Evolutionary conservation across 129 eudicot species (phyloP), one percentile per base, ranked within the genome.

Genomic region (Saposhnikovia divaricata): DNA sequence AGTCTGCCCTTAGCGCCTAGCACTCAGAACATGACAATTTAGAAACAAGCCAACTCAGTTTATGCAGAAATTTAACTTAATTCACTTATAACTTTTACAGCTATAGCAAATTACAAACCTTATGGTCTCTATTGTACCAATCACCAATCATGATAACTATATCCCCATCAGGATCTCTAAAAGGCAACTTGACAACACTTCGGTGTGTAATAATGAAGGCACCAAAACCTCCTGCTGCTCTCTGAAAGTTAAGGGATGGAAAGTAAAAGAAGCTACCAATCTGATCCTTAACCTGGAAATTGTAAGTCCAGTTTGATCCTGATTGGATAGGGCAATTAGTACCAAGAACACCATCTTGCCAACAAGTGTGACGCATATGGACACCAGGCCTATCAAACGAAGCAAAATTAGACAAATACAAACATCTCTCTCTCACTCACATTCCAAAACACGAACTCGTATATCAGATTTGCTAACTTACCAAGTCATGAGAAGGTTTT

Each of bases 401-500:
- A 43, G 12, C 38, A 25, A 70, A 59, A 13, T 23, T 43, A 44
- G 25, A 50, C 6, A 73, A 44, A 23, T 0, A 31, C 4, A 19
- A 19, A 3, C 77, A 73, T 40, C 12, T 72, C 76, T n/a, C n/a
- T 21, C 12, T 42, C 76, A 5, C 23, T 14, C n/a, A 34, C 53
- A 23, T 51, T 76, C 44, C 66, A 31, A 51, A 34, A 55, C 80
- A 38, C 55, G 6, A 18, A 61, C 2, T 57, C 5, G 39, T 19
- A 42, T 59, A 21, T 10, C 34, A 9, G 34, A 61, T 59, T n/a
- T 1, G 44, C 69, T 44, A 45, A 73, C 83, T 38, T 87, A 91
- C 97, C 96, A 94, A 73, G 96, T 89, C 25, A 94, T 74, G 57
- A 94, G 93, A 69, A 90, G 90, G 76, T 90, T 79, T 82, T 92